These are phyloP conservation scores for Cyberlindnera subsufficiens DNA, from an alignment of 805 yeast genomes.

Conservation along the genomic window DNA sequence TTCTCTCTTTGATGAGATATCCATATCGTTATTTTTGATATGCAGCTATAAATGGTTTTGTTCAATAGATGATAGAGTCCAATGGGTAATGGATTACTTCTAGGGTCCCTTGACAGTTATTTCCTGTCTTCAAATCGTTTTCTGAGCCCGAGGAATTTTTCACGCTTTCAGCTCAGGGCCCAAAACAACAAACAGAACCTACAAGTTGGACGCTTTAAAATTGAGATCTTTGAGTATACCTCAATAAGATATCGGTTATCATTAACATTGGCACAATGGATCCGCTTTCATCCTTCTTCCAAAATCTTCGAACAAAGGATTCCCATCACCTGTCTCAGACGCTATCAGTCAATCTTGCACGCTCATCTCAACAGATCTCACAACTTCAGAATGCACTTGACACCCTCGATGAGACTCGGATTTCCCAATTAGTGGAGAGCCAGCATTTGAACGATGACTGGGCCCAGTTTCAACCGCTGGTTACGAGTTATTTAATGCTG, in stretches of 20 bases:
- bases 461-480: conserved; percentile 39
- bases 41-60: too few species aligned
- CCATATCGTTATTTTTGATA: conserved; percentile 2
- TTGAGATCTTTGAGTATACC: too few species aligned
- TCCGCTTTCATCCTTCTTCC: background rate
- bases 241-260: too few species aligned
- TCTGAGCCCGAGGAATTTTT: too few species aligned
- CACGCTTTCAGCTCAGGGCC: too few species aligned
- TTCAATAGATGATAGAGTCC: too few species aligned
- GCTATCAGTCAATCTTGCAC: conserved; percentile 9
- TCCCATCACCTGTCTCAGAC: conserved; percentile 6
- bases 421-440: conserved; percentile 21
- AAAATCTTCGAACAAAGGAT: background rate
- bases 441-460: conserved; percentile 29
- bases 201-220: too few species aligned
- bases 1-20: conserved; percentile 7
- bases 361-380: conserved; percentile 5
- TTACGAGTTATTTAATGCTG: conserved; percentile 37
- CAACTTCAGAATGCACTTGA: conserved; percentile 18
- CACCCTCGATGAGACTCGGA: conserved; percentile 5
- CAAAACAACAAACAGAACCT: too few species aligned
- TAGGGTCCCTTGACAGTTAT: too few species aligned
- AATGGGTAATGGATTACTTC: too few species aligned
- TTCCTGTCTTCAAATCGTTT: too few species aligned
- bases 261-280: too few species aligned